Evolutionary conservation across 2,329 filamentous ascomycete genomes (phyloP).

Genomic region (Fusarium chuoi): DNA sequence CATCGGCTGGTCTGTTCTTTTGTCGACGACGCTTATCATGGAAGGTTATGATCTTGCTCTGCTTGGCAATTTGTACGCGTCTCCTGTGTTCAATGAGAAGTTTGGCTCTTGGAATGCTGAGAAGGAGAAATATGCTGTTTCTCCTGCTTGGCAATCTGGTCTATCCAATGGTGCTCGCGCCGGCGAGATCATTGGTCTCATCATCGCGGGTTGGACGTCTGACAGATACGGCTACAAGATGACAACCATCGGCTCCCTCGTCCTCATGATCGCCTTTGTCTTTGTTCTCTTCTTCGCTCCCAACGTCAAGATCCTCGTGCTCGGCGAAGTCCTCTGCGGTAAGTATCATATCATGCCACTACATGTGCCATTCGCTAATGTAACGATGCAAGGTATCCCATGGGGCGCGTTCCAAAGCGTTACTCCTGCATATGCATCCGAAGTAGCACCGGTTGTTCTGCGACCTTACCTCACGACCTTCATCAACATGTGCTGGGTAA

Average conservation of each 20-base stretch:
- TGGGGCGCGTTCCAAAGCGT: constrained; percentile 65
- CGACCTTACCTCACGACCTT: constrained; percentile 64
- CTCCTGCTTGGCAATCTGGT: constrained; percentile 67
- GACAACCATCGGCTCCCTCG: constrained; percentile 59
- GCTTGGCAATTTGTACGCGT: constrained; percentile 61
- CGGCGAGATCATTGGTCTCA: constrained; percentile 65
- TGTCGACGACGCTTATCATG: constrained; percentile 61
- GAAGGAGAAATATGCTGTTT: constrained; percentile 57
- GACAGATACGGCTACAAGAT: constrained; percentile 62
- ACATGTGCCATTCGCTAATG: constrained; percentile 8
- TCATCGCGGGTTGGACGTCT: constrained; percentile 62
- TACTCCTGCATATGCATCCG: constrained; percentile 64
- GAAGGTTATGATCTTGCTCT: constrained; percentile 63
- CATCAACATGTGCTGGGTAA: constrained; percentile 67
- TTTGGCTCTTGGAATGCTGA: constrained; percentile 54
- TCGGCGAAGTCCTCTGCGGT: constrained; percentile 59
- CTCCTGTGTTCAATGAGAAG: constrained; percentile 56
- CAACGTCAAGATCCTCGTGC: constrained; percentile 57
- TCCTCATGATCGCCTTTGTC: constrained; percentile 60
- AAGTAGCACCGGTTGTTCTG: constrained; percentile 60
- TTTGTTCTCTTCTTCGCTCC: constrained; percentile 65
- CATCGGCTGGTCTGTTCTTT: constrained; percentile 58
- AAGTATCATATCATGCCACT: constrained; percentile 3
- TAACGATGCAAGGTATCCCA: constrained; percentile 54
- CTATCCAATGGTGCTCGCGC: constrained; percentile 63